Base-by-base conservation (phyloP, 1,139 yeast species). In the Kodamaea suecica region DNA sequence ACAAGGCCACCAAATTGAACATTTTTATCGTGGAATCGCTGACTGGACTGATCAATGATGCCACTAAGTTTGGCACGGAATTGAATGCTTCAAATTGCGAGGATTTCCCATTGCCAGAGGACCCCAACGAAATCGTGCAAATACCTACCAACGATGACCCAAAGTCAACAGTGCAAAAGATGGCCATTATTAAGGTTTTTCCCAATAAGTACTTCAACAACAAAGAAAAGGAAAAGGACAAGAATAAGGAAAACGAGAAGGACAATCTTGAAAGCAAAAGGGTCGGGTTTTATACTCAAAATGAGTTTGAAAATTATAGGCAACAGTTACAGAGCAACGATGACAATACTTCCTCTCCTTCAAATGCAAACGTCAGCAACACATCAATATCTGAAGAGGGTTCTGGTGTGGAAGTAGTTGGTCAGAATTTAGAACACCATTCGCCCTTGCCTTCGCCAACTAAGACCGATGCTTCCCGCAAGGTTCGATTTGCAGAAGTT, bases 1-100 rank as follows among this genome's bases (percentile, higher is more conserved):
- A 59, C 33, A 56, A 19, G 14, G 4, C 28, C 5, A 27, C 42
- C 13, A 39, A 42, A 21, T 45, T 45, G 34, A 69, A 46, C 45
- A 79, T 79, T 36, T 70, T 73, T 47, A 58, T 81, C 28, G 87
- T 83, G 25, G 83, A 80, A 43, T 75, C 88, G 2, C 76, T 81
- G 52, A 78, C 80, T 17, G 88, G 88, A 0, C 67, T 69, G 36
- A 50, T 79, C 14, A 74, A 72, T 43, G 90, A 83, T 50, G 90
- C 90, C 5, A 82, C 90, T 4, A 76, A 74, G 44, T 82, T 76
- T 55, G 92, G 87, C 2, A 83, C 90, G 2, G 90, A 82, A 52
- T 67, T 83, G 32, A 83, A 83, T 52, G 73, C 86, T 0, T 67
- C 76, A 25, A 76, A 76, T 42, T 70, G 80, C 41, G 77, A 73